Conservation (phyloP, 1,139 yeast species). For the Arxiozyma bovina region DNA sequence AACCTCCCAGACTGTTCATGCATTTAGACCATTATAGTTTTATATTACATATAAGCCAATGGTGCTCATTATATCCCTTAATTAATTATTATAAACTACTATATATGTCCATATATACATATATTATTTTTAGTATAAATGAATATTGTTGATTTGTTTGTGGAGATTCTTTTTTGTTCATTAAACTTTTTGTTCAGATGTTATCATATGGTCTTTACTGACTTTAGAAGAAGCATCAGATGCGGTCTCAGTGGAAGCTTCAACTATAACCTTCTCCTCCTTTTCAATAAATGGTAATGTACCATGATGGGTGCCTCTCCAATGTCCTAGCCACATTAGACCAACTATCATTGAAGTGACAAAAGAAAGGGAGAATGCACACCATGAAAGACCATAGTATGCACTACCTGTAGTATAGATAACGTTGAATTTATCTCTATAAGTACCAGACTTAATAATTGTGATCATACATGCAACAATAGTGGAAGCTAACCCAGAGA, state of each 20-base stretch:
- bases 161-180: background rate
- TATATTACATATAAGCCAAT: no score
- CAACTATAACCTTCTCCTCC: background rate
- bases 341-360: constrained; percentile 13
- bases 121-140: no score
- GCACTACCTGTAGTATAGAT: constrained; percentile 20
- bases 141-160: no score
- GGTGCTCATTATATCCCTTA: no score
- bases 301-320: constrained; percentile 5
- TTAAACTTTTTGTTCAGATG: constrained; percentile 5
- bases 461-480: constrained; percentile 24
- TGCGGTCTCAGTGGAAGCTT: background rate
- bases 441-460: constrained; percentile 28
- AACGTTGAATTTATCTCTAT: constrained; percentile 27
- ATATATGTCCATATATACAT: no score
- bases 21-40: no score
- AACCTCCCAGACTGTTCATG: no score
- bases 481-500: constrained; percentile 24
- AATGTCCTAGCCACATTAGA: constrained; percentile 6
- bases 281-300: constrained; percentile 1
- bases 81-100: no score
- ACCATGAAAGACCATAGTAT: constrained; percentile 26
- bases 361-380: constrained; percentile 23
- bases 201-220: background rate
- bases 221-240: constrained; percentile 2